Conservation (phyloP, 1,139 yeast genomes). For the Geotrichum bryndzae region DNA sequence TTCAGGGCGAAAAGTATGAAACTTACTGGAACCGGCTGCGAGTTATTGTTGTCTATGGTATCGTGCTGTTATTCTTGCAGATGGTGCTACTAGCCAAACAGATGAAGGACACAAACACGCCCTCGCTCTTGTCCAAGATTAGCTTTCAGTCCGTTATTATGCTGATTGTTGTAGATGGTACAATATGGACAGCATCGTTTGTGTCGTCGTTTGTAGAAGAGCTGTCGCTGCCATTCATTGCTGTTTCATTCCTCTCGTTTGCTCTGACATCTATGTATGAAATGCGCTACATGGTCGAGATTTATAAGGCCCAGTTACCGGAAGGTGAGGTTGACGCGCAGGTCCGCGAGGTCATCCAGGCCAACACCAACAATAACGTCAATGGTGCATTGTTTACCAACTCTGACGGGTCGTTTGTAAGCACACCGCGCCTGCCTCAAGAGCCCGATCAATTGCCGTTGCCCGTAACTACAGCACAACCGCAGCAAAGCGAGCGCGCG, state of each 20-base stretch:
- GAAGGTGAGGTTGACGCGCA: constrained; percentile 58
- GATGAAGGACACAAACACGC: constrained; percentile 66
- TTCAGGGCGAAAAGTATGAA: constrained; percentile 55
- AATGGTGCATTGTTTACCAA: background rate
- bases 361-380: constrained; percentile 14
- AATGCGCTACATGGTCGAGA: constrained; percentile 64
- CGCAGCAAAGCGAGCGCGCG: constrained; percentile 49
- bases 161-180: constrained; percentile 60
- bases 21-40: constrained; percentile 41
- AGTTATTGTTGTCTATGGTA: constrained; percentile 35
- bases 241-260: constrained; percentile 64
- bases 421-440: background rate
- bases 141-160: constrained; percentile 56
- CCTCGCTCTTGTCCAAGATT: constrained; percentile 68
- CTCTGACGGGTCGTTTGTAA: constrained; percentile 6
- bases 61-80: constrained; percentile 45
- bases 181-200: constrained; percentile 56
- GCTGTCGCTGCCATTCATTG: constrained; percentile 59
- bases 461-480: background rate
- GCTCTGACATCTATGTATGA: constrained; percentile 72
- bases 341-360: constrained; percentile 27
- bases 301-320: constrained; percentile 65
- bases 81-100: constrained; percentile 53
- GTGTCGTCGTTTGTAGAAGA: constrained; percentile 52
- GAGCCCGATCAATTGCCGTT: background rate